Evolutionary conservation across 192 early-diverging fungal species (phyloP), one percentile per base, ranked within the genome.

Genomic region (Oehlia diaphana): DNA sequence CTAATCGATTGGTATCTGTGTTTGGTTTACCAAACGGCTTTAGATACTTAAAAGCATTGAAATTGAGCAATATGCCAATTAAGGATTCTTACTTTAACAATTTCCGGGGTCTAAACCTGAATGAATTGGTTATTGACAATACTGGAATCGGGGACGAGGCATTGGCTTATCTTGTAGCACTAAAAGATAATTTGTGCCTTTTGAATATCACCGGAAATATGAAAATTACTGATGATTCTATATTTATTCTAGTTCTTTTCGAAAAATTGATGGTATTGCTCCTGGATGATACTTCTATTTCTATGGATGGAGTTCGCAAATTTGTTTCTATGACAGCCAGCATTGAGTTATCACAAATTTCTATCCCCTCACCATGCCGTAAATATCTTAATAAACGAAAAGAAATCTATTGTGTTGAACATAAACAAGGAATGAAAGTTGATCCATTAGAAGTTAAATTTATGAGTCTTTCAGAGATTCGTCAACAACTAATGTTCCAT

Each of bases 291-390:
- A 74, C 73, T 61, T 31, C 42, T 28, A 35, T 58, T 16, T 50
- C 73, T 4, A 61, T 74, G 58, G 53, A 74, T 74, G 73, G 73
- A 26, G 19, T 74, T 50, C 47, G 73, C 4, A 74, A 31, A 28
- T 62, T 74, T 35, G 73, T 74, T 14, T 21, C 21, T 9, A 39
- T 62, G 13, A 31, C 47, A n/a, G 16, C 5, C 2, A 74, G 73
- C 58, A 50, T 2, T 5, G n/a, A 47, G 3, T 35, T 74, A 58
- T 21, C 19, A 2, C 73, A 74, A 62, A 8, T 74, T 13, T 50
- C 73, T 58, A 58, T 74, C 42, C 73, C 69, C 47, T n/a, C 28
- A 42, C 5, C 12, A 33, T 71, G 69, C n/a, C 69, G 69, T 9
- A 42, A 71, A 21, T 71, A 71, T 71, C 37, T 71, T 10, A 71